Evolutionary conservation across 139 green algal species (phyloP), one percentile per base, ranked within the genome.

Genomic region (Microglena sp.): DNA sequence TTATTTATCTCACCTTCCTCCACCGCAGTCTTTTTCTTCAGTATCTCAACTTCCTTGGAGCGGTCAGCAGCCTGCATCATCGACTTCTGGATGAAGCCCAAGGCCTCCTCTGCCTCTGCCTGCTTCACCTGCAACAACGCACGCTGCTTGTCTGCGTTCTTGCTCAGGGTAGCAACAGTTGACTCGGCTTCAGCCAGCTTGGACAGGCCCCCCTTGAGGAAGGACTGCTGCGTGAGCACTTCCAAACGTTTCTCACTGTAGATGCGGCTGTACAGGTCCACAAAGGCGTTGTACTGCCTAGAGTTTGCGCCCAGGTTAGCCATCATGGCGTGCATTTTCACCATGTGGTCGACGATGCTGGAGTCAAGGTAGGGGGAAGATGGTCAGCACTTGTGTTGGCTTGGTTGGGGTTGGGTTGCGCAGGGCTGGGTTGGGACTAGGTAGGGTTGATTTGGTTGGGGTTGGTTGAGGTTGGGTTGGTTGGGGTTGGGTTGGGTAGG

Each of bases 101-200:
- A 58, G 24, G 83, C 81, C 30, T 79, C 55, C 57, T 92, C 83
- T 34, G 85, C 80, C 60, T 89, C 78, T 32, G 70, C 67, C 67
- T 68, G 62, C 62, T 92, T 89, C 4, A 72, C 62, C 53, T 81
- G 74, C 18, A 95, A 78, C 70, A 84, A 55, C 33, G 59, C 62
- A 0, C 80, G 68, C 74, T 92, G 83, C 60, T 79, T 62, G 53
- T 73, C 67, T 2, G 86, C 86, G 44, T 83, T 68, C 18, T 62
- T 65, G 31, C 67, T 80, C 1, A 93, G 75, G 4, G 66, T 76
- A 61, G 90, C 83, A 28, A 93, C 83, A 4, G 78, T 86, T 8
- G 36, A 31, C 15, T 75, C 81, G 2, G 88, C 88, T 57, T 91
- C 88, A 3, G 76, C 71, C 40, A 95, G 79, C 67, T 90, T 90